These are phyloP conservation scores for Talaromyces sp. DNA, from an alignment of 2,329 filamentous ascomycete genomes.

Conservation along the genomic window DNA sequence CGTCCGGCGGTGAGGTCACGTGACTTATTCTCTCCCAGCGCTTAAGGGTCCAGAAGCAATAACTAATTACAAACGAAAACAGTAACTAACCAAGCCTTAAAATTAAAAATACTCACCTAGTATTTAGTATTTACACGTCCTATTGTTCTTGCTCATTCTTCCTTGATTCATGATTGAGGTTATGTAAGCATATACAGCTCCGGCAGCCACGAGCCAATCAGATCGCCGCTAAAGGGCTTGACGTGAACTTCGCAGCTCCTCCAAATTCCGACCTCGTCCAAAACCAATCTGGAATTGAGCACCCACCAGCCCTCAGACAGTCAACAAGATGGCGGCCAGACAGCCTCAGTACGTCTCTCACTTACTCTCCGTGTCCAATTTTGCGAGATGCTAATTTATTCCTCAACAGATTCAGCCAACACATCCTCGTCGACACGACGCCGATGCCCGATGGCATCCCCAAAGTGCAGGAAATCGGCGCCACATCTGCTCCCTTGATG, in stretches of 20 bases:
- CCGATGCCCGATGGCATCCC: slow-evolving; percentile 89
- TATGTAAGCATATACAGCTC: slow-evolving; percentile 17
- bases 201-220: slow-evolving; percentile 30
- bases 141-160: neutral
- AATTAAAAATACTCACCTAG: neutral
- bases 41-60: neutral
- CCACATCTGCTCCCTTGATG: slow-evolving; percentile 84
- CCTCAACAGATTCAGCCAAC: slow-evolving; percentile 77
- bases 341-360: slow-evolving; percentile 27
- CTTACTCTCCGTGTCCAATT: slow-evolving; percentile 22
- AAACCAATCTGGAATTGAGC: slow-evolving; percentile 10
- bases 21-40: neutral
- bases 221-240: slow-evolving; percentile 27
- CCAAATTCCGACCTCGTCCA: slow-evolving; percentile 12
- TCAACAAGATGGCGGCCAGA: slow-evolving; percentile 28
- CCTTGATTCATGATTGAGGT: neutral
- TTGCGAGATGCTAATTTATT: slow-evolving; percentile 14
- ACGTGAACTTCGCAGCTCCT: slow-evolving; percentile 27
- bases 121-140: neutral
- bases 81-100: neutral
- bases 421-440: slow-evolving; percentile 90
- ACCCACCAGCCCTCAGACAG: slow-evolving; percentile 14
- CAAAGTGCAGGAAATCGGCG: slow-evolving; percentile 86
- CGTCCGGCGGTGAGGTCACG: slow-evolving; percentile 5
- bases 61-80: neutral